These are phyloP conservation scores for Scutellaria baicalensis DNA, from an alignment of 257 asterid genomes.

Conservation along the genomic window DNA sequence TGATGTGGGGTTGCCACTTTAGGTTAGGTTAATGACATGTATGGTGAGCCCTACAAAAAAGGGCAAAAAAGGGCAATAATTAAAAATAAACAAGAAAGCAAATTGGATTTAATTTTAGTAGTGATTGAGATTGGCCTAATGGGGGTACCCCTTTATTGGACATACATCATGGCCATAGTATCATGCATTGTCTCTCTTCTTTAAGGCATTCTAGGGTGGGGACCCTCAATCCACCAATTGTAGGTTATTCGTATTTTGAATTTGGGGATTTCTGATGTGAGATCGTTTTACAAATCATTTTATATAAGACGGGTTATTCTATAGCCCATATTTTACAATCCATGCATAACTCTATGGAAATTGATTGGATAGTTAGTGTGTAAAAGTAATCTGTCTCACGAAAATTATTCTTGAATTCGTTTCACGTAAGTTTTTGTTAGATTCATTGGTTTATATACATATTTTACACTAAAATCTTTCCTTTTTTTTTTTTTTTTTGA, in stretches of 20 bases:
- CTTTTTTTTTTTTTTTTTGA: no score
- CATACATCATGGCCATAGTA: constrained; percentile 65
- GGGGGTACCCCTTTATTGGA: constrained; percentile 48
- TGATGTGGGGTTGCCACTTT: constrained; percentile 26
- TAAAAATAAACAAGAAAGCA: constrained; percentile 3
- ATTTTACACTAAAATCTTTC: no score
- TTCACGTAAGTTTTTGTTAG: no score
- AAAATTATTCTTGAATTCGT: no score
- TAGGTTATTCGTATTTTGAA: neutral
- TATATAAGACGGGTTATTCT: no score
- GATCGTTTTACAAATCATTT: no score
- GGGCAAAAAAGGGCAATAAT: neutral
- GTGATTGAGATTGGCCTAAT: constrained; percentile 40
- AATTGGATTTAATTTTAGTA: constrained; percentile 27
- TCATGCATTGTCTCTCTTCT: constrained; percentile 68
- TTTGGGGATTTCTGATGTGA: no score
- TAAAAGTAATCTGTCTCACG: no score
- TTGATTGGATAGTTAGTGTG: no score
- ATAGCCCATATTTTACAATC: no score
- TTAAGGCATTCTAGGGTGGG: constrained; percentile 26
- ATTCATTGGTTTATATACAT: no score
- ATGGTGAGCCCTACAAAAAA: constrained; percentile 16
- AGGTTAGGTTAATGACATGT: constrained; percentile 23
- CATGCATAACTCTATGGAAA: no score
- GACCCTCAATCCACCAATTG: constrained; percentile 10